Percentiles rank a stretch among this genome's conserved stretches.
These are phyloP conservation scores for Candida jianshihensis DNA, from an alignment of 805 yeast genomes.

Conservation along the genomic window DNA sequence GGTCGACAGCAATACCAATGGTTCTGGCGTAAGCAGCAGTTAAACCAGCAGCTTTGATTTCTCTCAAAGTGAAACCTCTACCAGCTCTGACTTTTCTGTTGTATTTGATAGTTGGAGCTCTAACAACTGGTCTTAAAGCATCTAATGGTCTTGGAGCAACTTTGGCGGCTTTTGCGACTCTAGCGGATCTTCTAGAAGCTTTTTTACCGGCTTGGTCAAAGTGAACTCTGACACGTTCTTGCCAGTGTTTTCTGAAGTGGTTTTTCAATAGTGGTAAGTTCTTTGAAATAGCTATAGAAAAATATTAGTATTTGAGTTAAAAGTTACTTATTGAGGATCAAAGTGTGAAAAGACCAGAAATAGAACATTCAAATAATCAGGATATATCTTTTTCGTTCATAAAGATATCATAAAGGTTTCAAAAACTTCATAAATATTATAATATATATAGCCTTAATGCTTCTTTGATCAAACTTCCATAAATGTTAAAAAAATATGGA, in stretches of 20 bases:
- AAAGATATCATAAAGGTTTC: no score
- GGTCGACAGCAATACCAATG: constrained; percentile 97
- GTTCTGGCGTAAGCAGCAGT: constrained; percentile 95
- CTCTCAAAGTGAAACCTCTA: constrained; percentile 98
- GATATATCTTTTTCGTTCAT: no score
- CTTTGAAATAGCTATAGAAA: constrained; percentile 94
- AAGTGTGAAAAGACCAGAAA: no score
- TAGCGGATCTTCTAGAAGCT: constrained; percentile 91
- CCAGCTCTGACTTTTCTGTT: constrained; percentile 99
- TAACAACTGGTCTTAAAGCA: constrained; percentile 92
- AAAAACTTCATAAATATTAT: no score
- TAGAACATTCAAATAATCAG: no score
- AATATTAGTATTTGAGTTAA: no score
- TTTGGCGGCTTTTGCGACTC: constrained; percentile 89
- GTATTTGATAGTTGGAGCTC: constrained; percentile 98
- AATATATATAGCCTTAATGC: no score
- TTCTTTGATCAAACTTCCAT: no score
- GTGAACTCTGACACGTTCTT: constrained; percentile 98
- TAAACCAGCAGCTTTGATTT: constrained; percentile 96
- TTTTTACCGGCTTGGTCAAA: constrained; percentile 99
- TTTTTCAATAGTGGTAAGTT: constrained; percentile 98
- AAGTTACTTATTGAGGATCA: no score
- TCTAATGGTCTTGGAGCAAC: constrained; percentile 98
- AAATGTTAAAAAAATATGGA: no score
- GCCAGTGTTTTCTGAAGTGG: constrained; percentile 99